Percentiles rank a stretch among this genome's conserved stretches.
Evolutionary conservation across 176 grass and related monocot genomes (phyloP).

Genomic region (Microstegium vimineum): DNA sequence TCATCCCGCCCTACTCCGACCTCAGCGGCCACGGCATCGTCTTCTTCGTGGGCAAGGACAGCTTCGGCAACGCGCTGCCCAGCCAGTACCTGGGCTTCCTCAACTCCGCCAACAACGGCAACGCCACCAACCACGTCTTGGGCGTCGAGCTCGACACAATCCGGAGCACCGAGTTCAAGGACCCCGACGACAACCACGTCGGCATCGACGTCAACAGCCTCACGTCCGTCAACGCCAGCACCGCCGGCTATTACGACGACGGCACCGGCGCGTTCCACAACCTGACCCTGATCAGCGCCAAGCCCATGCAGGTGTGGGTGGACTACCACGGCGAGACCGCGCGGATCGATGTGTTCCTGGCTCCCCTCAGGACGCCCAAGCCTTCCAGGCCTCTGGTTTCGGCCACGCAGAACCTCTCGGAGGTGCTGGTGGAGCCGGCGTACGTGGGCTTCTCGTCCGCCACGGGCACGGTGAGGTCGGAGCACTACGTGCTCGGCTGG

Average conservation of each 20-base stretch:
- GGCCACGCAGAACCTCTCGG: conserved; percentile 31
- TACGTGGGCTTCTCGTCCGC: conserved; percentile 71
- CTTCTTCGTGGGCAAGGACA: conserved; percentile 52
- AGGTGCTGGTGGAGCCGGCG: conserved; percentile 37
- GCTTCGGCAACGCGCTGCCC: conserved; percentile 23
- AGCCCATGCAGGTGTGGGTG: background rate
- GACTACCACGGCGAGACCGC: conserved; percentile 36
- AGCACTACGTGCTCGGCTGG: conserved; percentile 72
- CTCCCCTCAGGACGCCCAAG: conserved; percentile 41
- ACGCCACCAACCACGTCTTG: background rate
- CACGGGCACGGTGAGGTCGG: conserved; percentile 36
- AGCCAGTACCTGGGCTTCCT: conserved; percentile 65
- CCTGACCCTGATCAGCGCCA: background rate
- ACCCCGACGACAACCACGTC: background rate
- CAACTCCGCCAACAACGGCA: conserved; percentile 13
- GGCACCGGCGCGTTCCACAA: background rate
- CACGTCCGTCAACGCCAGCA: background rate
- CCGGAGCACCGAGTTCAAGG: background rate
- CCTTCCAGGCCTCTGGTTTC: conserved; percentile 53
- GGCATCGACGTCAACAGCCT: conserved; percentile 8
- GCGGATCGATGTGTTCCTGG: conserved; percentile 45
- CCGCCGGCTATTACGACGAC: background rate
- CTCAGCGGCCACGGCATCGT: conserved; percentile 62
- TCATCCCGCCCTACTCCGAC: conserved; percentile 35
- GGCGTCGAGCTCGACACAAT: conserved; percentile 6